A percentile compares a stretch with the other conserved stretches of the same genome.
phyloP scores from a whole-genome alignment of 305 asterid species.

The Fraxinus nigra region DNA sequence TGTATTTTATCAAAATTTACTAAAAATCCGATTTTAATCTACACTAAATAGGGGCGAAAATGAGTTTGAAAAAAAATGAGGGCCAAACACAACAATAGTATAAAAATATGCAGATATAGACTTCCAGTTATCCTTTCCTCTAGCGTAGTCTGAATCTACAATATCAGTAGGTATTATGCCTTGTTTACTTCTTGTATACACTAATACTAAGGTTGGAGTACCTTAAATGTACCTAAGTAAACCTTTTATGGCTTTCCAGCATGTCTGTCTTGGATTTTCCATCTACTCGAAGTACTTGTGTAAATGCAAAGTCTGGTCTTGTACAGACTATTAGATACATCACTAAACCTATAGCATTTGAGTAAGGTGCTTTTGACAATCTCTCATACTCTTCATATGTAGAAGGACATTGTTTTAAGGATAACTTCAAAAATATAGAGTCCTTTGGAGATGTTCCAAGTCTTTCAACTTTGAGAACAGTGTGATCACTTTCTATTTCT shows the following conservation, averaged over 20 bases:
- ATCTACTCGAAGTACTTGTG: neutral
- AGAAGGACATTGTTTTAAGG: neutral
- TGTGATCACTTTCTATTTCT: neutral
- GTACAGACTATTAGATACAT: neutral
- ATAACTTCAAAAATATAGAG: neutral
- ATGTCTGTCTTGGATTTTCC: neutral
- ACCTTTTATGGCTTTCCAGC: neutral
- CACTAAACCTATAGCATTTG: neutral
- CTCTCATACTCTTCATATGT: neutral
- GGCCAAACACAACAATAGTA: too few relatives aligned
- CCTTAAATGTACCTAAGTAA: neutral
- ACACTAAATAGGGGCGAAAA: too few relatives aligned
- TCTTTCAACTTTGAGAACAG: neutral
- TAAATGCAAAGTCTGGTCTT: neutral
- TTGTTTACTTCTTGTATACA: neutral
- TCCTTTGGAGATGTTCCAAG: too few relatives aligned
- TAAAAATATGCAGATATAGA: neutral
- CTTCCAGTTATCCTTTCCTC: neutral
- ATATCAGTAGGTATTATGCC: neutral
- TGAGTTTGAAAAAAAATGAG: too few relatives aligned
- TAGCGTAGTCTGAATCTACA: neutral
- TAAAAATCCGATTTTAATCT: too few relatives aligned
- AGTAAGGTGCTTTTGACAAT: neutral
- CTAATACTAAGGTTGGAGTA: neutral
- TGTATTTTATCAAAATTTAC: too few relatives aligned